Base-by-base conservation (phyloP, 148 eudicot genomes). In the Tetragonia tetragonoides region DNA sequence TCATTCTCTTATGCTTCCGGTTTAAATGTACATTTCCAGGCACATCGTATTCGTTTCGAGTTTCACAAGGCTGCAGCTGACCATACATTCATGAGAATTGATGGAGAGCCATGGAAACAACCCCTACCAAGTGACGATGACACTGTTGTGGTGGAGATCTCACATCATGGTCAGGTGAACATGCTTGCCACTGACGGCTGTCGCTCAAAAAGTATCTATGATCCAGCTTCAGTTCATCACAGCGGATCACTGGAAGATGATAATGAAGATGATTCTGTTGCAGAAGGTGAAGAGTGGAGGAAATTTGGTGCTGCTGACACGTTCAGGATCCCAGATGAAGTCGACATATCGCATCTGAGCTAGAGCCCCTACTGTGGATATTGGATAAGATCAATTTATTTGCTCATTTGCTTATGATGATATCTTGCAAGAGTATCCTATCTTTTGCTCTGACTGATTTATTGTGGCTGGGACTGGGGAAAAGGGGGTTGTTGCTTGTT, bases 41-140 rank as follows among this genome's bases (percentile, higher is more conserved):
- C 97, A 69, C 85, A 68, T 38, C 75, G 93, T 57, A 82, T 96
- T 41, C 85, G 88, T 23, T 95, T 93, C 69, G 98, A 96, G 81
- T 93, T 96, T 72, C 89, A 82, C 60, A 96, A 89, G 84, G 94
- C 93, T 78, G 91, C 86, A 46, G 85, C 92, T 70, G 90, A 87
- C 63, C 83, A 85, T 67, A 90, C 97, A 1, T 95, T 28, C 79
- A 96, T 96, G 99, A 89, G 99, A 80, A 91, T 96, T 20, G 99
- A 96, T 72, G 98, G 99, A 46, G 99, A 96, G 64, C 99, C 99
- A 46, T 93, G 99, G 98, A 93, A 90, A 80, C 99, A 95, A 65
- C 98, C 98, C 24, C 89, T 91, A 28, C 95, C 97, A 0, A 85
- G 59, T 28, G 88, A 91, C 60, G 96, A 91, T 60, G 98, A 93